These are phyloP conservation scores for Trichoderma endophyticum DNA, from an alignment of 2,329 filamentous ascomycete genomes.

Conservation along the genomic window DNA sequence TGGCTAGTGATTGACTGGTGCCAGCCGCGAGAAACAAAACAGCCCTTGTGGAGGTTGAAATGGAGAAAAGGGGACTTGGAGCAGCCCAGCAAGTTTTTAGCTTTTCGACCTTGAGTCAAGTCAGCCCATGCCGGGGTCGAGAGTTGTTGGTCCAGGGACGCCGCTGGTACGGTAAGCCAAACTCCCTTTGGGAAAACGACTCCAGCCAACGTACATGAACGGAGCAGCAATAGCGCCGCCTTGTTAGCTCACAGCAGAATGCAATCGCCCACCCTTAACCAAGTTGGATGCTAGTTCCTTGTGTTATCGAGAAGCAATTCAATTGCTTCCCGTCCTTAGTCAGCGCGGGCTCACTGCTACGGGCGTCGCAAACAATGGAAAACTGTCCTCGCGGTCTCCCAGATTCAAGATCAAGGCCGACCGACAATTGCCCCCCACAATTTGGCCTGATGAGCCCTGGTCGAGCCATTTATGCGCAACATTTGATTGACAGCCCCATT, in stretches of 20 bases:
- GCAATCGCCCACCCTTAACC: neutral
- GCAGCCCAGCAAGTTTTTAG: neutral
- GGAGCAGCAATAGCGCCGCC: neutral
- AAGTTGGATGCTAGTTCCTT: neutral
- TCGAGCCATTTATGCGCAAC: neutral
- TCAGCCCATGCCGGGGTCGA: neutral
- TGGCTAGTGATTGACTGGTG: neutral
- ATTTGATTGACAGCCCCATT: neutral
- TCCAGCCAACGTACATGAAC: neutral
- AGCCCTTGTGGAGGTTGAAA: conserved; percentile 8
- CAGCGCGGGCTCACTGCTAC: conserved; percentile 11
- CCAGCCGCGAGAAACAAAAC: neutral
- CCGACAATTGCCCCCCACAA: neutral
- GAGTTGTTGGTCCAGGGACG: neutral
- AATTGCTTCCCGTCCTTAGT: neutral
- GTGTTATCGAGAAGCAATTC: neutral
- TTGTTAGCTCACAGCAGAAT: neutral
- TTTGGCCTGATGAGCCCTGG: neutral
- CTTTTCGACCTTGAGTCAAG: neutral
- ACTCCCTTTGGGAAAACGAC: neutral
- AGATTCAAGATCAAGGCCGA: neutral
- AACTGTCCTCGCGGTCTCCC: neutral
- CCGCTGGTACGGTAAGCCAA: neutral
- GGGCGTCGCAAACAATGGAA: neutral
- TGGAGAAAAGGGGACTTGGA: conserved; percentile 7